Evolutionary conservation across 345 rosid species (phyloP).

Genomic region (Crucihimalaya himalaica): DNA sequence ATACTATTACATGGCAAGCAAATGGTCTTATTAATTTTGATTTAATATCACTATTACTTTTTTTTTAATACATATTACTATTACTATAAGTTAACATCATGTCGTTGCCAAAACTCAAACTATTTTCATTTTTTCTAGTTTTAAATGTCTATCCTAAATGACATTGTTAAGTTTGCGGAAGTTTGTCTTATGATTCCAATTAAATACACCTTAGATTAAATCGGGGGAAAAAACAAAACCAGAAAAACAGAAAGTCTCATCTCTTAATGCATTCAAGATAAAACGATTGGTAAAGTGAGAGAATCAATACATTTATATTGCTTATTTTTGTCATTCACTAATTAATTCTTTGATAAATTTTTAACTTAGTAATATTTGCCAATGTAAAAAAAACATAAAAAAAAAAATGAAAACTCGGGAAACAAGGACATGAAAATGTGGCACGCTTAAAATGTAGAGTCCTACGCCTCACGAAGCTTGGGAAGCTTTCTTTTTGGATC

Average conservation of each 20-base stretch:
- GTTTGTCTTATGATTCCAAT: background rate
- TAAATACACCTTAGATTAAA: background rate
- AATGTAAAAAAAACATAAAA: background rate
- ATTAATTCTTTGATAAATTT: background rate
- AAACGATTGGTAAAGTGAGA: background rate
- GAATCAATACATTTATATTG: background rate
- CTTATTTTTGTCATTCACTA: background rate
- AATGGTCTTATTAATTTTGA: background rate
- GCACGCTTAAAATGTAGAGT: conserved; percentile 35
- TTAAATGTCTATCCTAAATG: background rate
- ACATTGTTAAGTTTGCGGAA: background rate
- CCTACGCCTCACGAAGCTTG: conserved; percentile 31
- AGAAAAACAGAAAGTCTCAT: background rate
- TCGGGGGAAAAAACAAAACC: too few relatives aligned
- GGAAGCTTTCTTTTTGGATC: conserved; percentile 26
- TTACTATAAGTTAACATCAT: background rate
- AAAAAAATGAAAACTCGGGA: conserved; percentile 19
- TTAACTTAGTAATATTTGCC: background rate
- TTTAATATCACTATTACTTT: background rate
- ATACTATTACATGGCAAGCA: background rate
- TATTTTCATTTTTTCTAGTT: background rate
- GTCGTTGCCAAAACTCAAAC: background rate
- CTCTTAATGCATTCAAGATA: background rate
- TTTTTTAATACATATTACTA: background rate
- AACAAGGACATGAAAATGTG: conserved; percentile 43